phyloP scores from a whole-genome alignment of 176 grass and related monocot genomes.

The Hordeum vulgare region DNA sequence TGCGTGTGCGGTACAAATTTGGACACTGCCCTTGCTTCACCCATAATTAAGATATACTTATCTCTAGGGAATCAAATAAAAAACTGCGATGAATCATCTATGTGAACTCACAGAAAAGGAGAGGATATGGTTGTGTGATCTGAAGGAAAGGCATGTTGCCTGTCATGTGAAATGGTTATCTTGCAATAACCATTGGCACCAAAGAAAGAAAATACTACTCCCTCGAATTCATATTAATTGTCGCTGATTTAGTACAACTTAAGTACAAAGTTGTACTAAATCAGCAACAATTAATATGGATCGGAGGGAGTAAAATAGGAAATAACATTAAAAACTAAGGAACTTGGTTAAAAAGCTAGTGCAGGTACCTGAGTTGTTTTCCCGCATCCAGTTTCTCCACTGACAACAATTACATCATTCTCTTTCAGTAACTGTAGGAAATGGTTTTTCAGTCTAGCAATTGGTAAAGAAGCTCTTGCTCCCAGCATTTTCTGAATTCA shows the following conservation, averaged over 20 bases:
- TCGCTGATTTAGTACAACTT: too few species aligned
- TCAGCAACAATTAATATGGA: too few species aligned
- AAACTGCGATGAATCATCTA: background rate
- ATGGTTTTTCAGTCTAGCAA: slow-evolving; percentile 62
- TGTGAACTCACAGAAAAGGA: background rate
- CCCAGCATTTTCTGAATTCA: slow-evolving; percentile 88
- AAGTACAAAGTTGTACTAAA: too few species aligned
- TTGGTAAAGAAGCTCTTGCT: slow-evolving; percentile 82
- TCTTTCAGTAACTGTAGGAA: slow-evolving; percentile 69
- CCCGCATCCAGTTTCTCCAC: slow-evolving; percentile 95
- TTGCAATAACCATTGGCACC: background rate
- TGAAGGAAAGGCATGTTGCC: background rate
- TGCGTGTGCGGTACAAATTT: background rate
- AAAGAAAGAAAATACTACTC: slow-evolving; percentile 2
- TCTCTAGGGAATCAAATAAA: background rate
- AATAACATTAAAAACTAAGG: background rate
- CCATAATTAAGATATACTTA: background rate
- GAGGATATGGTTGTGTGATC: background rate
- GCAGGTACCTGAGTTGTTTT: slow-evolving; percentile 91
- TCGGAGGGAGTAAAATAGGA: background rate
- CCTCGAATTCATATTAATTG: too few species aligned
- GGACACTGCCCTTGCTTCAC: background rate
- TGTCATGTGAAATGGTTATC: slow-evolving; percentile 2
- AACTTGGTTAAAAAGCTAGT: slow-evolving; percentile 12
- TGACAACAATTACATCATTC: slow-evolving; percentile 88